Percentiles rank a stretch among this genome's conserved stretches.
phyloP scores from a whole-genome alignment of 2,329 filamentous ascomycete genomes.

The Aspergillus pseudoglaucus region DNA sequence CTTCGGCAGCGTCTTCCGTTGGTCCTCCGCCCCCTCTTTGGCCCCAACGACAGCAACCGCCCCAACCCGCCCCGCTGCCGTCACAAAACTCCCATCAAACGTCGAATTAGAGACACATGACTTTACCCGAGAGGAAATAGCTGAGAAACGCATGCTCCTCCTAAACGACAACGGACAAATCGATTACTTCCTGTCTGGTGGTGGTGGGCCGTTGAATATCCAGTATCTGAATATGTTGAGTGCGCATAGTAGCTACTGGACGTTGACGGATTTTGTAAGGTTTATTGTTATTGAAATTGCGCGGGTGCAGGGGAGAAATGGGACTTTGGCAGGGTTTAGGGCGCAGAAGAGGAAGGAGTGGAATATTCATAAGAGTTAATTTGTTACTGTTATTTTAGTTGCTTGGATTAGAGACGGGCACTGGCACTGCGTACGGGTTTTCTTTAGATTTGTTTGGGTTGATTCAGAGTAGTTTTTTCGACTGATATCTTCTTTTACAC shows the following conservation, averaged over 20 bases:
- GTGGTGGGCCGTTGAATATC: conserved; percentile 81
- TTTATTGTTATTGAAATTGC: conserved; percentile 87
- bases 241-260: conserved; percentile 93
- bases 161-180: conserved; percentile 97
- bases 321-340: conserved; percentile 48
- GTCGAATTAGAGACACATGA: conserved; percentile 96
- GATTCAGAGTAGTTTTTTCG: too few relatives aligned
- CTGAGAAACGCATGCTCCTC: conserved; percentile 77
- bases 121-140: conserved; percentile 85
- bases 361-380: conserved; percentile 39
- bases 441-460: too few relatives aligned
- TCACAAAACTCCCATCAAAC: conserved; percentile 56
- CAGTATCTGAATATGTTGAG: conserved; percentile 97
- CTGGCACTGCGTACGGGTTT: neutral
- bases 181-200: conserved; percentile 78
- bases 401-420: neutral
- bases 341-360: conserved; percentile 47
- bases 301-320: conserved; percentile 60
- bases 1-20: conserved; percentile 56
- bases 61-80: conserved; percentile 51
- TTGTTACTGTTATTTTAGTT: neutral
- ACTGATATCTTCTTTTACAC: too few relatives aligned
- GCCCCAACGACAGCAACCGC: conserved; percentile 64
- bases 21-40: conserved; percentile 44
- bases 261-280: conserved; percentile 76